phyloP scores from a whole-genome alignment of 768 basidiomycete genomes.

The Rhizopogon vesiculosus region DNA sequence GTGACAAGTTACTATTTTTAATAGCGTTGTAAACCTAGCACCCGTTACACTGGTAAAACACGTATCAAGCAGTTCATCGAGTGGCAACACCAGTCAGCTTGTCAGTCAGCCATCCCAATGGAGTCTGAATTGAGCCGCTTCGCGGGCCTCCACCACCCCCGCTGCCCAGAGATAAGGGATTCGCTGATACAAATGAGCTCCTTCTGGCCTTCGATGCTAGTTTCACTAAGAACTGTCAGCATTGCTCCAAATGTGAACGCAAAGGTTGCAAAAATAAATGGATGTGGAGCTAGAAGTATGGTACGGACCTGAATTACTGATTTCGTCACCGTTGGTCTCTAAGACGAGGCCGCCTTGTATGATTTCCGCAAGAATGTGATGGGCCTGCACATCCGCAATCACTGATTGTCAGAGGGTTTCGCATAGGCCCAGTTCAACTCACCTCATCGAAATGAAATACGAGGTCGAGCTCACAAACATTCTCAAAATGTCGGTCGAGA shows the following conservation, averaged over 20 bases:
- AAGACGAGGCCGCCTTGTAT: constrained; percentile 96
- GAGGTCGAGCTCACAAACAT: constrained; percentile 96
- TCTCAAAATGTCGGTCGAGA: constrained; percentile 93
- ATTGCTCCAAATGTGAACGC: neutral
- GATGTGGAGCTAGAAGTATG: constrained; percentile 2
- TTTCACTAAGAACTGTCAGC: constrained; percentile 47
- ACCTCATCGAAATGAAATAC: constrained; percentile 99
- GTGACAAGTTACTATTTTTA: neutral
- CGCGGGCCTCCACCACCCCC: constrained; percentile 49
- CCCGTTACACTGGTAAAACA: neutral
- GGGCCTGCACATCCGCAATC: constrained; percentile 53
- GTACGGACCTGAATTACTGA: constrained; percentile 60
- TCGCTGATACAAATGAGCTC: constrained; percentile 76
- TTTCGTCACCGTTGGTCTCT: constrained; percentile 91
- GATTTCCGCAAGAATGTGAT: constrained; percentile 93
- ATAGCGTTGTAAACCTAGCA: neutral
- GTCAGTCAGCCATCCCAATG: constrained; percentile 75
- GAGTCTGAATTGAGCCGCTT: constrained; percentile 60
- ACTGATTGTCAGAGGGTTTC: neutral
- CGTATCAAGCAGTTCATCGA: constrained; percentile 4
- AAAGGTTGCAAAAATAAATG: constrained; percentile 1
- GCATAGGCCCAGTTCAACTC: constrained; percentile 11
- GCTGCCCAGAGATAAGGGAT: constrained; percentile 73
- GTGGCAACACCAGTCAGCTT: constrained; percentile 66
- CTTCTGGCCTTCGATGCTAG: constrained; percentile 66